phyloP scores from a whole-genome alignment of 345 rosid species.

The Eutrema heterophyllum region DNA sequence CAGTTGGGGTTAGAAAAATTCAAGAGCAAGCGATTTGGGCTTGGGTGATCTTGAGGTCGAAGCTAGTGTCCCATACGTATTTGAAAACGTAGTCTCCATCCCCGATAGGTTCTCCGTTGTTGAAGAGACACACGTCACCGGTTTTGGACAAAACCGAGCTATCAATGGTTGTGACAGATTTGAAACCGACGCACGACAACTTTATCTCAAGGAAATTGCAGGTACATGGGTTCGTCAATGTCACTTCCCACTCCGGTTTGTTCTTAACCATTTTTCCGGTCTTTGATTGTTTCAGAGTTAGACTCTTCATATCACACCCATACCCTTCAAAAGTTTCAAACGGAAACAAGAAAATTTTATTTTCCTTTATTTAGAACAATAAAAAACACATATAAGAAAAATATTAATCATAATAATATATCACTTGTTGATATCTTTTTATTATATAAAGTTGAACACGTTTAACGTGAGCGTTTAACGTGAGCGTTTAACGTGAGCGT shows the following conservation, averaged over 20 bases:
- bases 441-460: too few relatives aligned
- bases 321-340: background rate
- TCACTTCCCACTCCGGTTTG: slow-evolving; percentile 22
- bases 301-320: background rate
- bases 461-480: too few relatives aligned
- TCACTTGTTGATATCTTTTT: too few relatives aligned
- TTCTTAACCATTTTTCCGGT: background rate
- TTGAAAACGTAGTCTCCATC: background rate
- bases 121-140: background rate
- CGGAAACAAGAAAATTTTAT: background rate
- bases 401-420: background rate
- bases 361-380: background rate
- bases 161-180: background rate
- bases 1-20: background rate
- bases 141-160: background rate
- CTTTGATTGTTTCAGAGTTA: background rate
- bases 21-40: background rate
- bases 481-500: too few relatives aligned
- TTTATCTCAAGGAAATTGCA: background rate
- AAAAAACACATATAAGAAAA: too few relatives aligned
- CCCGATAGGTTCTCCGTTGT: fast-evolving
- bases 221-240: background rate
- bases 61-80: slow-evolving; percentile 18
- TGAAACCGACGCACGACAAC: slow-evolving; percentile 5
- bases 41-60: background rate